Evolutionary conservation across 164 flowering plant genomes (phyloP), one percentile per base, ranked within the genome.

Genomic region (Piper longum): DNA sequence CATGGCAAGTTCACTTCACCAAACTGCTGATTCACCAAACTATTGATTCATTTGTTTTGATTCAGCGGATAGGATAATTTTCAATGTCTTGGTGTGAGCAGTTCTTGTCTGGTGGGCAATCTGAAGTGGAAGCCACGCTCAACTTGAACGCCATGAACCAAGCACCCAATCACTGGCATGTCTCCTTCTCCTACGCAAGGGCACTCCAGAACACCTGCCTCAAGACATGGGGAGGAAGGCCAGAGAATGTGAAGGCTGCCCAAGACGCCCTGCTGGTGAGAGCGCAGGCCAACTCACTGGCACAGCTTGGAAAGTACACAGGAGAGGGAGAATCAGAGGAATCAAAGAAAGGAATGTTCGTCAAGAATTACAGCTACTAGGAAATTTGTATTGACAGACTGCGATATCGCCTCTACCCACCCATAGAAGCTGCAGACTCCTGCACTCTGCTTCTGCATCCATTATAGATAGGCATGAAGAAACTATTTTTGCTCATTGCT

Each of bases 281-380:
- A 40, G 71, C 60, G 18, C 64, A 69, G 57, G 66, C 71, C 42
- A 69, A 64, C 60, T 63, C 71, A 13, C 64, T 69, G 2, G 71
- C 88, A 59, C 83, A 81, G 71, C 85, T 80, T 5, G 85, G 88
- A 0, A 80, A 76, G 36, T 83, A 82, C 77, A 76, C 80, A 1
- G 80, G 78, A 7, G 81, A 81, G 63, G 88, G 81, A 7, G 85
- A 81, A 64, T 75, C 77, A 0, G 81, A 81, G 54, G 88, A 79
- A 64, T 70, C 83, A 56, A 81, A 81, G 73, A 40, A 79, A 69
- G 88, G 82, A 61, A 78, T 81, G 84, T 80, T 77, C 54, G 85
- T 80, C 43, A 80, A 83, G 70, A 81, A 80, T 52, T 79, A 78
- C 48, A 66, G 55, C 3, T 83, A 81, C 73, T 79, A 71, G 65